Conservation (phyloP, 805 yeast genomes). For the Teunomyces atbi region DNA sequence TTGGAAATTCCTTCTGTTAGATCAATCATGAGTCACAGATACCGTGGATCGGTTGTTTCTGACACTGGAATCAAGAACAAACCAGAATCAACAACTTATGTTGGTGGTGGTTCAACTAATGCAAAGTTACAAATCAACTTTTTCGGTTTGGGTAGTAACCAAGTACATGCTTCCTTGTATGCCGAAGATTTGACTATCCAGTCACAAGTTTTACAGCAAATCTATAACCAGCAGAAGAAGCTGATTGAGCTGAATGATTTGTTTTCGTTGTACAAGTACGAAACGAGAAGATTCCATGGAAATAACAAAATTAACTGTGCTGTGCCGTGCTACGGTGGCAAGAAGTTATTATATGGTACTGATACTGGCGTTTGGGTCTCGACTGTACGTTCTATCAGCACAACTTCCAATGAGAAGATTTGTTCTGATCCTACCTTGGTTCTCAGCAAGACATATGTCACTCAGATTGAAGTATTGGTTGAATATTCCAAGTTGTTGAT, state of each 20-base stretch:
- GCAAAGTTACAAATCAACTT: constrained; percentile 50
- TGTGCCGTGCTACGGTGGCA: constrained; percentile 91
- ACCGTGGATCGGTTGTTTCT: constrained; percentile 35
- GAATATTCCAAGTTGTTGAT: constrained; percentile 83
- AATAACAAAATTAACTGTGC: constrained; percentile 83
- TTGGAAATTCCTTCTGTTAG: constrained; percentile 72
- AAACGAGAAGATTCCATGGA: constrained; percentile 71
- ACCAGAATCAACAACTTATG: constrained; percentile 25
- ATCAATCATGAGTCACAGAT: constrained; percentile 36
- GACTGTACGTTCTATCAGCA: constrained; percentile 57
- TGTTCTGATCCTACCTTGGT: constrained; percentile 75
- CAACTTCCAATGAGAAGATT: constrained; percentile 47
- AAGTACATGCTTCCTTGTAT: constrained; percentile 52
- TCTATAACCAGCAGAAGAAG: constrained; percentile 74
- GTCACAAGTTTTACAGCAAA: constrained; percentile 74
- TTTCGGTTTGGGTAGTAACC: constrained; percentile 52
- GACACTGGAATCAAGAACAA: constrained; percentile 32
- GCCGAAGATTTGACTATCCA: constrained; percentile 62
- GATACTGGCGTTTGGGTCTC: constrained; percentile 87
- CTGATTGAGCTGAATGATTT: constrained; percentile 73
- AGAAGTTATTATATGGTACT: constrained; percentile 86
- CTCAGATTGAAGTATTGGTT: constrained; percentile 88
- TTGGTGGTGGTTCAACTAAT: constrained; percentile 25
- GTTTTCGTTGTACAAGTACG: constrained; percentile 72
- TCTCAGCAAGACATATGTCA: constrained; percentile 70